Conservation (phyloP, 2,329 filamentous ascomycete species). For the Apiospora koreana region DNA sequence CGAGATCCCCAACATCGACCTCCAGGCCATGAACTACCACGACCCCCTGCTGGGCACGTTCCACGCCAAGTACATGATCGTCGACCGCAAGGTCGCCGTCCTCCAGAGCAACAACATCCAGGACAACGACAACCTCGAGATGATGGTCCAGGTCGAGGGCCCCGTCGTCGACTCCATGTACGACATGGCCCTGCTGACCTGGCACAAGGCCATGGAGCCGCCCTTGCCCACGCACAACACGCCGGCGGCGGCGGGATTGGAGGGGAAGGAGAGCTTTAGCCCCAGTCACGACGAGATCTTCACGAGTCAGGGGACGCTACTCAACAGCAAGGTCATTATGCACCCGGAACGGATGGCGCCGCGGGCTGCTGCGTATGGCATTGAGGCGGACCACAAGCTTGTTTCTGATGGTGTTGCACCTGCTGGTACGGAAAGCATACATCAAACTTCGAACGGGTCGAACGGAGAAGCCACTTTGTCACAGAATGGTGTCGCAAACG, state of each 20-base stretch:
- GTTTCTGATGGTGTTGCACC: not conserved
- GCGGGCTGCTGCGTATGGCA: conserved; percentile 17
- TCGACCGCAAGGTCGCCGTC: conserved; percentile 70
- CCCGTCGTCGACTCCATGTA: conserved; percentile 76
- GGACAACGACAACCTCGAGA: conserved; percentile 79
- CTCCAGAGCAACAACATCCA: conserved; percentile 79
- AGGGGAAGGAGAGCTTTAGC: conserved; percentile 24
- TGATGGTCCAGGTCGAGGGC: conserved; percentile 77
- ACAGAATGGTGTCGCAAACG: not conserved
- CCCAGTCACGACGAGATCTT: conserved; percentile 29
- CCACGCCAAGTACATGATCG: conserved; percentile 76
- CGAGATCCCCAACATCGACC: conserved; percentile 70
- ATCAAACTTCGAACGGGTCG: conserved; percentile 2
- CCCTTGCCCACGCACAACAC: conserved; percentile 56
- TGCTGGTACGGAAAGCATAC: conserved; percentile 3
- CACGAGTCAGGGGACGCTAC: conserved; percentile 30
- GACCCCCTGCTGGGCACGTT: conserved; percentile 71
- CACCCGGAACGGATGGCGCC: conserved; percentile 27
- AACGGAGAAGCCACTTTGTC: not conserved
- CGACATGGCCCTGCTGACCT: conserved; percentile 72
- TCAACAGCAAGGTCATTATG: conserved; percentile 29
- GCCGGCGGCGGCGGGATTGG: conserved; percentile 42
- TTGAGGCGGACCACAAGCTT: conserved; percentile 7
- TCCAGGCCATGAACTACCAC: conserved; percentile 75
- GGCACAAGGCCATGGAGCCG: conserved; percentile 64